These are phyloP conservation scores for Furcasterigmium furcatum DNA, from an alignment of 2,329 filamentous ascomycete genomes.

Conservation along the genomic window DNA sequence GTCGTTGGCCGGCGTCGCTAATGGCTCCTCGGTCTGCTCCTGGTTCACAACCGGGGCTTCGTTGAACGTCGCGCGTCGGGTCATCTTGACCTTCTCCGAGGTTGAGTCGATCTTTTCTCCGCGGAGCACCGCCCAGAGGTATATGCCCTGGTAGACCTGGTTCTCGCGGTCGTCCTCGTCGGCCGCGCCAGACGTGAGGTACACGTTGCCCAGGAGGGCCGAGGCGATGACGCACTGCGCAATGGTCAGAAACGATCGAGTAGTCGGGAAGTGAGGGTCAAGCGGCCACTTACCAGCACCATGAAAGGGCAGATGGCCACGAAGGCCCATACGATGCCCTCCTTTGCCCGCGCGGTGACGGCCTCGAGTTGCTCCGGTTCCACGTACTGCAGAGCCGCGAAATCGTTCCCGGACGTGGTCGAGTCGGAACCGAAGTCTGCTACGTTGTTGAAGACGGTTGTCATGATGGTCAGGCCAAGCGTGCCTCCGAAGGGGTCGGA, in stretches of 20 bases:
- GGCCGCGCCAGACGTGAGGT: conserved; percentile 20
- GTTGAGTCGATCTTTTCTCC: not conserved
- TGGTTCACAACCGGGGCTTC: not conserved
- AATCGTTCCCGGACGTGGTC: conserved; percentile 21
- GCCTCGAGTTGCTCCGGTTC: conserved; percentile 26
- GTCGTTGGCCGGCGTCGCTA: too few species aligned
- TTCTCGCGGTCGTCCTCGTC: conserved; percentile 20
- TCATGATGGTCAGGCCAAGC: conserved; percentile 64
- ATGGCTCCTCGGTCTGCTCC: too few species aligned
- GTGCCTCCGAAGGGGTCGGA: conserved; percentile 62
- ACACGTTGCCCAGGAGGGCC: conserved; percentile 27
- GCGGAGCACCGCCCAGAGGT: conserved; percentile 20
- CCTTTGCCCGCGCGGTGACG: conserved; percentile 40
- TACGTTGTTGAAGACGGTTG: conserved; percentile 64
- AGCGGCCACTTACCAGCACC: conserved; percentile 27
- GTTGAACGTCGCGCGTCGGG: not conserved
- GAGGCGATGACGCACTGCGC: conserved; percentile 20
- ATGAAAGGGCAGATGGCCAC: conserved; percentile 60
- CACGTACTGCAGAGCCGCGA: conserved; percentile 30
- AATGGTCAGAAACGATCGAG: not conserved
- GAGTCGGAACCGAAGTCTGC: conserved; percentile 17
- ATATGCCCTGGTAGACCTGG: conserved; percentile 22
- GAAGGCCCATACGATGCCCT: conserved; percentile 64
- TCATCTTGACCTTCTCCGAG: not conserved
- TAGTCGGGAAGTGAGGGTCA: not conserved